Conservation (phyloP, 495 filamentous ascomycete genomes). For the Thermochaetoides thermophila region DNA sequence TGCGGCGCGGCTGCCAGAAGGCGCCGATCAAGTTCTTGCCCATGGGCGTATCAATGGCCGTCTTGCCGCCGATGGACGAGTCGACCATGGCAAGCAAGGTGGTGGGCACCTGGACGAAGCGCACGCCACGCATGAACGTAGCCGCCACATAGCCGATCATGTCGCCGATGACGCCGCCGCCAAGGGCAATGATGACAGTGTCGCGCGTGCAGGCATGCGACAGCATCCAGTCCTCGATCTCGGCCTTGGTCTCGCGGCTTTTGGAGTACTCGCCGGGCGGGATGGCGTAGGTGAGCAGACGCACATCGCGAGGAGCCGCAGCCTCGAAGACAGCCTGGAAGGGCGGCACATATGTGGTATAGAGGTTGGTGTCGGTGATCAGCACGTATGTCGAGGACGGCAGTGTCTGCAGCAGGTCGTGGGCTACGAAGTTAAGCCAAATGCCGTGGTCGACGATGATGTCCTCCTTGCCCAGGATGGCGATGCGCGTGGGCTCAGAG, state of each 20-base stretch:
- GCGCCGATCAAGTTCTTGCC: constrained; percentile 94
- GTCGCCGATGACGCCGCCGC: constrained; percentile 96
- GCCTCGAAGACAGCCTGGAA: constrained; percentile 61
- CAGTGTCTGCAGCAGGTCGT: constrained; percentile 66
- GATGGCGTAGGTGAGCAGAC: constrained; percentile 75
- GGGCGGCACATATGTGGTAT: constrained; percentile 56
- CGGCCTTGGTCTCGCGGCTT: constrained; percentile 78
- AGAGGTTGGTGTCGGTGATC: constrained; percentile 89
- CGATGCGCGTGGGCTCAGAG: constrained; percentile 32
- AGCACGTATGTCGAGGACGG: constrained; percentile 85
- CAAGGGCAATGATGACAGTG: constrained; percentile 85
- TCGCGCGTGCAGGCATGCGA: constrained; percentile 82
- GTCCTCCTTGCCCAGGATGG: constrained; percentile 48
- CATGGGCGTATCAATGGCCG: constrained; percentile 90
- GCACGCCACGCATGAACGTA: constrained; percentile 95
- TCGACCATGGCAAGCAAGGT: constrained; percentile 95
- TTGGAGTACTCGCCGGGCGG: constrained; percentile 90
- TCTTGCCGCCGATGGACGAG: constrained; percentile 96
- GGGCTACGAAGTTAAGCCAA: constrained; percentile 65
- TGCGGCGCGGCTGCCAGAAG: constrained; percentile 88
- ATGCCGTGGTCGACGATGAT: constrained; percentile 88
- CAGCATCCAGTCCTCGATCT: constrained; percentile 97
- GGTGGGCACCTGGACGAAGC: constrained; percentile 91
- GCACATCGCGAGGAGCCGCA: constrained; percentile 38
- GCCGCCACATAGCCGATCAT: constrained; percentile 94